Base-by-base conservation (phyloP, 202 grass and related monocot species). In the Elaeis oleifera region DNA sequence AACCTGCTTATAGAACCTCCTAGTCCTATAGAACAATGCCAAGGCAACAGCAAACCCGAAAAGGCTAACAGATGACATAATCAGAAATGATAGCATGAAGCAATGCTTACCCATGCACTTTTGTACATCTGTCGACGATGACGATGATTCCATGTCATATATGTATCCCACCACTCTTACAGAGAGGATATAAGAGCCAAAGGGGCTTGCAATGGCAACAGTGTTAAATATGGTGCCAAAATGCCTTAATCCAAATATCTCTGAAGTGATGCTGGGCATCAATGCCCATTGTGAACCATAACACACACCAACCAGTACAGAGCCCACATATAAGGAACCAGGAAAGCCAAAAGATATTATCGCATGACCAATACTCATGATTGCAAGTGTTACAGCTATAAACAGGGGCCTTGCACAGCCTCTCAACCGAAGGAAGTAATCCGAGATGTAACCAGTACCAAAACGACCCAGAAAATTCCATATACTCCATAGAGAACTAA, bases 391-490 rank as follows among this genome's bases (percentile, higher is more conserved):
- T 8, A 53, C 57, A 1, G 70, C 62, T 27, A 96, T 90, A 74
- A 96, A 85, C 65, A 85, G 73, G 1, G 87, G 87, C 22, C 91
- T 74, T 11, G 81, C 76, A 0, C 83, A 15, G 50, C 84, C 84
- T 31, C 63, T 71, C 16, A 7, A 49, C 31, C 52, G 59, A 25
- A 96, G 87, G 55, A 88, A 85, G 65, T 89, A 81, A 49, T 96
- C 91, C 0, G 91, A 90, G 19, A 85, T 22, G 72, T 81, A 83
- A 53, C 91, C 87, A 4, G 79, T 79, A 1, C 81, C 81, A 13
- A 96, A 96, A 55, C 87, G 80, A 22, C 91, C 91, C 0, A 89
- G 71, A 63, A 96, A 96, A 78, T 85, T 96, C 91, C 91, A 96
- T 23, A 96, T 90, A 64, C 84, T 96, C 87, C 87, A 96, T 6